Conservation (phyloP, 768 basidiomycete genomes). For the Phaeotremella skinneri region DNA sequence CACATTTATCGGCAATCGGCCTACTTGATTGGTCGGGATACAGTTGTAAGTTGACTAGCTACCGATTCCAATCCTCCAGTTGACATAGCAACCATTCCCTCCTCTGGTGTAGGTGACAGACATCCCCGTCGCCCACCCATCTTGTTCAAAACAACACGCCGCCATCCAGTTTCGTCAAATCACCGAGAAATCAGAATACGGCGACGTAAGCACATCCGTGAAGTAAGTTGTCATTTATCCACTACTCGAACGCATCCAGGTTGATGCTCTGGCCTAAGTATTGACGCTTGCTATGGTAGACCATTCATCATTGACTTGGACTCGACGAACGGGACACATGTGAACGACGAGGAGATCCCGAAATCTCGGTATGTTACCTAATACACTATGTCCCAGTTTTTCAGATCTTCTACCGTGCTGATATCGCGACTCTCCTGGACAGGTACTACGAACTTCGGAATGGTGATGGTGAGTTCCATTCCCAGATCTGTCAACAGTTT, state of each 20-base stretch:
- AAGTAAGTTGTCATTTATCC: constrained; percentile 63
- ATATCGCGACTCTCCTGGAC: not conserved
- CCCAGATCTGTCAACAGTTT: not conserved
- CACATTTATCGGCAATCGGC: constrained; percentile 93
- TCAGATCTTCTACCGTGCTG: constrained; percentile 1
- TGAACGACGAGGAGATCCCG: constrained; percentile 83
- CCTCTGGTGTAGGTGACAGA: constrained; percentile 54
- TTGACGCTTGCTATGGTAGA: constrained; percentile 54
- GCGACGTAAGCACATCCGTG: constrained; percentile 67
- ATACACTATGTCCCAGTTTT: not conserved
- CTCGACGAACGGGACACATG: constrained; percentile 92
- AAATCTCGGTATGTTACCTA: constrained; percentile 66
- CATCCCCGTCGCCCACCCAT: constrained; percentile 90
- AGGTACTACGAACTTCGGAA: constrained; percentile 46
- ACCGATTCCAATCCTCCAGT: not conserved
- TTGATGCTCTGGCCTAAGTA: not conserved
- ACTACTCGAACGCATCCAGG: not conserved
- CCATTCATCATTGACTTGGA: constrained; percentile 97
- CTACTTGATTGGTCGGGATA: constrained; percentile 88
- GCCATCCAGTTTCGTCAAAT: constrained; percentile 93
- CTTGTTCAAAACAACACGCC: constrained; percentile 97
- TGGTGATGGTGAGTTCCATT: constrained; percentile 36
- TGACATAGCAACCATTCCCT: not conserved
- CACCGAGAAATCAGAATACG: constrained; percentile 82
- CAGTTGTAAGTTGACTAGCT: constrained; percentile 59